phyloP scores from a whole-genome alignment of 345 rosid genomes.

The Citrus hindsii region DNA sequence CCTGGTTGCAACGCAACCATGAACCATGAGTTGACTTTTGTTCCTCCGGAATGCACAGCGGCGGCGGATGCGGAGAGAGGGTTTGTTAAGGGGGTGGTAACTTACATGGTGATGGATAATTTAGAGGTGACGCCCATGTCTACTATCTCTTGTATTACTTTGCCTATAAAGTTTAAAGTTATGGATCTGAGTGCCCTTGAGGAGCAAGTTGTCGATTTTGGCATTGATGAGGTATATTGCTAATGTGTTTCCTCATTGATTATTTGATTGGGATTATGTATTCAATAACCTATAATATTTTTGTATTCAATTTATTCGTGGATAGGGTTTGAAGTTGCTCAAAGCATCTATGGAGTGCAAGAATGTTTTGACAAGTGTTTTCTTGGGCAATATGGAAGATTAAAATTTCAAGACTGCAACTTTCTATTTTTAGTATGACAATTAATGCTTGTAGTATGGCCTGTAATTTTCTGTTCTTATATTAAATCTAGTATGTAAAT shows the following conservation, averaged over 20 bases:
- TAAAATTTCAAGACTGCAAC: not conserved
- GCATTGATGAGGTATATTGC: slow-evolving; percentile 14
- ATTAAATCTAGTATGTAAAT: not conserved
- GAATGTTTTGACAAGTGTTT: not conserved
- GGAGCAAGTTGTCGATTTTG: slow-evolving; percentile 10
- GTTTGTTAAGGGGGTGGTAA: slow-evolving; percentile 7
- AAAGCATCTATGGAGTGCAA: slow-evolving; percentile 1
- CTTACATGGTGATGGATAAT: too few relatives aligned
- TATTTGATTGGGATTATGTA: not conserved
- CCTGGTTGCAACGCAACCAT: not conserved
- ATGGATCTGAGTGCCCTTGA: slow-evolving; percentile 8
- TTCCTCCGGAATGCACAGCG: not conserved
- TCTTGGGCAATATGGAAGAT: not conserved
- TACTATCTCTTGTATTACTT: not conserved
- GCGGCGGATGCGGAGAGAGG: not conserved
- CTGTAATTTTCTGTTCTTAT: not conserved
- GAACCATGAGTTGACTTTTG: not conserved
- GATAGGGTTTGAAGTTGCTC: slow-evolving; percentile 8
- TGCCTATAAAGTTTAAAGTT: slow-evolving; percentile 18
- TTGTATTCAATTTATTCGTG: not conserved
- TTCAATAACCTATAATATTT: not conserved
- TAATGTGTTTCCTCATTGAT: not conserved
- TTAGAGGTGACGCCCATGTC: not conserved
- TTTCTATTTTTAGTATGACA: not conserved
- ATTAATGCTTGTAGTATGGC: not conserved